phyloP scores from a whole-genome alignment of 1,284 basidiomycete species.

The Peniophora sp. region DNA sequence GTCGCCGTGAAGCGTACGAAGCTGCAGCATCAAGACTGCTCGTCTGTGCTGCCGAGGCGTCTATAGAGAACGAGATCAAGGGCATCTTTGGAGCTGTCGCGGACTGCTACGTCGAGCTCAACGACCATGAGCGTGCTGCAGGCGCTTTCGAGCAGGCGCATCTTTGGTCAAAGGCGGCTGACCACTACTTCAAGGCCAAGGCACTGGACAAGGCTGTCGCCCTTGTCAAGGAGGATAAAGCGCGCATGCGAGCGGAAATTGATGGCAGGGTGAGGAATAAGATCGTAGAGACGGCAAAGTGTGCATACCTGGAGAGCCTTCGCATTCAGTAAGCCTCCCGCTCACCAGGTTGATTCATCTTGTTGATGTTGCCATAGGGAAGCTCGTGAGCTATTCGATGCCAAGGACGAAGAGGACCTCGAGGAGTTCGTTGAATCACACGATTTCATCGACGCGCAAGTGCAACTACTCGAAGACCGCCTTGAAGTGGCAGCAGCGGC shows the following conservation, averaged over 20 bases:
- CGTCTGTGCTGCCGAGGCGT: background rate
- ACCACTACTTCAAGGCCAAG: background rate
- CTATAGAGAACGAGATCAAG: background rate
- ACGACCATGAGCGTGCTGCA: background rate
- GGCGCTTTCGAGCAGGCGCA: background rate
- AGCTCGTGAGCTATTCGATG: background rate
- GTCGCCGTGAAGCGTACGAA: background rate
- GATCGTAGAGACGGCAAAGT: background rate
- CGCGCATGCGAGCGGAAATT: background rate
- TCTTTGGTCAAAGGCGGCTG: background rate
- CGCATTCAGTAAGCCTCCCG: background rate
- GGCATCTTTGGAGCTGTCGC: background rate
- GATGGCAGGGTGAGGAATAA: background rate
- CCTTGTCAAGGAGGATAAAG: background rate
- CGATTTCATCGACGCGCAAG: background rate
- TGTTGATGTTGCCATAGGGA: background rate
- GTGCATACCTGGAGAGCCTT: background rate
- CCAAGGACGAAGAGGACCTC: background rate
- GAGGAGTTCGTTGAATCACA: background rate
- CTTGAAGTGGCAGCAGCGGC: background rate
- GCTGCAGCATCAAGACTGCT: background rate
- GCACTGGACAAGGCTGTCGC: background rate
- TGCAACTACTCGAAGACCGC: background rate
- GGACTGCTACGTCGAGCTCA: constrained; percentile 1
- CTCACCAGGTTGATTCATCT: background rate